These are phyloP conservation scores for Dipteronia dyeriana DNA, from an alignment of 345 rosid genomes.

Conservation along the genomic window DNA sequence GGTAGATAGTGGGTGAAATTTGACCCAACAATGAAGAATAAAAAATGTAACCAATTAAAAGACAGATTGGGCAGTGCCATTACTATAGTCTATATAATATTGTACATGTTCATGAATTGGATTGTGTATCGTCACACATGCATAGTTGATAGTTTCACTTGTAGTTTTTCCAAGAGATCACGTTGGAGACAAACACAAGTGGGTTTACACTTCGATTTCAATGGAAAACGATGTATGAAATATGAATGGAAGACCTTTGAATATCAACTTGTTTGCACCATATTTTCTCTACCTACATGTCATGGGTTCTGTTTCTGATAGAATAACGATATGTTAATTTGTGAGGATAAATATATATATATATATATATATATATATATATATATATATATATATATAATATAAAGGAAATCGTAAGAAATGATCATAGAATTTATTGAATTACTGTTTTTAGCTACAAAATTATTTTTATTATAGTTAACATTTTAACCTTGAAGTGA, in stretches of 20 bases:
- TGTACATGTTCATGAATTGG: not conserved
- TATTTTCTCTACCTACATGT: not conserved
- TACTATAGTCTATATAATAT: no score
- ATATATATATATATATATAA: no score
- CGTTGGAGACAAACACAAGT: constrained; percentile 8
- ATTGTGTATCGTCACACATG: not conserved
- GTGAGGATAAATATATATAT: no score
- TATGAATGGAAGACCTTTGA: constrained; percentile 6
- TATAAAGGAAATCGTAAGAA: no score
- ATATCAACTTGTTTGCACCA: not conserved
- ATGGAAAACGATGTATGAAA: not conserved
- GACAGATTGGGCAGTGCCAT: not conserved
- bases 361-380: no score
- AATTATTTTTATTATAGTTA: no score
- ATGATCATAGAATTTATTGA: no score
- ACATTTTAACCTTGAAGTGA: no score
- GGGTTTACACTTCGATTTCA: not conserved
- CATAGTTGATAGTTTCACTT: not conserved
- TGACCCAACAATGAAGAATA: constrained; percentile 9
- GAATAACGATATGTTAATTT: no score
- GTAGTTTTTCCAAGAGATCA: not conserved
- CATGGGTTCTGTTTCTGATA: not conserved
- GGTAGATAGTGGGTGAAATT: constrained; percentile 13
- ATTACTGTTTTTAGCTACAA: no score
- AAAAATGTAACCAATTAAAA: not conserved